A percentile compares a stretch with the other conserved stretches of the same genome.
Conservation (phyloP, 352 stramenopile species). For the Chloridella minuta region DNA sequence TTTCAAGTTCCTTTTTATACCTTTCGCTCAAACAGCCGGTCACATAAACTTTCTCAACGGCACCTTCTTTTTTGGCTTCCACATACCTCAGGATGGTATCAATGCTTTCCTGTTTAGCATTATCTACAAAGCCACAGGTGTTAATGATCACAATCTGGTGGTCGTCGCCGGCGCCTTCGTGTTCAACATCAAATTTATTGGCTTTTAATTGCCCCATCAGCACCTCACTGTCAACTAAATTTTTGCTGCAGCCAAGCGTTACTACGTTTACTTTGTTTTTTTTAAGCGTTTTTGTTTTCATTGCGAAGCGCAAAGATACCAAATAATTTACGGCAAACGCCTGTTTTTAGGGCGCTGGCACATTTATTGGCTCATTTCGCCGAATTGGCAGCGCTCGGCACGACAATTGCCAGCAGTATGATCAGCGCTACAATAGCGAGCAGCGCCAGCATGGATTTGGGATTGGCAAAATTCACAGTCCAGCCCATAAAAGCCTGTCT, state of each 20-base stretch:
- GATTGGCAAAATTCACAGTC: too few species aligned
- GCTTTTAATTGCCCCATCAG: neutral
- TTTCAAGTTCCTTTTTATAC: neutral
- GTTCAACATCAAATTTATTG: neutral
- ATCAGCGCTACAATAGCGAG: too few species aligned
- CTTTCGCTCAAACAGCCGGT: neutral
- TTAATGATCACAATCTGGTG: neutral
- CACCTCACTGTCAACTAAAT: neutral
- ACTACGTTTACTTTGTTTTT: neutral
- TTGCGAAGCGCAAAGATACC: neutral
- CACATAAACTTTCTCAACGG: neutral
- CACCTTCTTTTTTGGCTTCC: neutral
- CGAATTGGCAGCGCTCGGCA: too few species aligned
- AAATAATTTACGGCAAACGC: too few species aligned
- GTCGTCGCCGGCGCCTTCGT: neutral
- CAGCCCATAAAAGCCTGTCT: too few species aligned
- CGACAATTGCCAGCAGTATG: too few species aligned
- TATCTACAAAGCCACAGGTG: neutral
- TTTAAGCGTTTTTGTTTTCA: neutral
- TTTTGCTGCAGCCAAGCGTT: neutral
- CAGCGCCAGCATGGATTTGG: too few species aligned
- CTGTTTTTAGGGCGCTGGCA: too few species aligned
- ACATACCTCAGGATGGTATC: neutral
- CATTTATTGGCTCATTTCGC: too few species aligned
- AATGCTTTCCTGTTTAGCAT: conserved; percentile 1